Evolutionary conservation across 2,329 filamentous ascomycete species (phyloP).

Genomic region (Penicillium sp.): DNA sequence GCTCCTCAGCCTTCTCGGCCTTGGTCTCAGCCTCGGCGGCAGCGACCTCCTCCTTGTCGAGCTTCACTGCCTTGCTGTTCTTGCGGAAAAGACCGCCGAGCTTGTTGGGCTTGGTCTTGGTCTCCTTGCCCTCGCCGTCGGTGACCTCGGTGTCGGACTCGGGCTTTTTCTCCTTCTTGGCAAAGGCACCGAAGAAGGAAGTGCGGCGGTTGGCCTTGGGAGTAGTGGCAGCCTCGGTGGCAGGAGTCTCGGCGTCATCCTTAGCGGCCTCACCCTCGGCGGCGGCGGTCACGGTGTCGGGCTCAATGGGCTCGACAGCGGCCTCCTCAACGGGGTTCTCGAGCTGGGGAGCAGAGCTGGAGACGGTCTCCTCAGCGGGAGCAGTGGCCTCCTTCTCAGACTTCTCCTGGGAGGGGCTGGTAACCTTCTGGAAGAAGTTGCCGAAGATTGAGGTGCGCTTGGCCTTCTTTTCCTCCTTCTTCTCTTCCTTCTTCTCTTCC

Average conservation of each 20-base stretch:
- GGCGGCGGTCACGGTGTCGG: conserved; percentile 44
- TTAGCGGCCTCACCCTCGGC: conserved; percentile 36
- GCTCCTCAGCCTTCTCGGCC: conserved; percentile 28
- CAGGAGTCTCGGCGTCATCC: conserved; percentile 27
- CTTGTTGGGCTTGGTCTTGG: conserved; percentile 43
- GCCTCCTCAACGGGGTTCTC: conserved; percentile 43
- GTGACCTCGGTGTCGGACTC: conserved; percentile 47
- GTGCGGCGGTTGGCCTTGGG: conserved; percentile 49
- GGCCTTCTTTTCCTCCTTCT: conserved; percentile 49
- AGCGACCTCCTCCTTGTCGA: conserved; percentile 37
- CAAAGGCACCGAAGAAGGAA: conserved; percentile 53
- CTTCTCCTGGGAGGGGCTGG: conserved; percentile 45
- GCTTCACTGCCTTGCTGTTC: conserved; percentile 47
- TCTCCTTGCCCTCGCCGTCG: conserved; percentile 41
- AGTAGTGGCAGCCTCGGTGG: conserved; percentile 31
- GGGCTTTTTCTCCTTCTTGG: conserved; percentile 51
- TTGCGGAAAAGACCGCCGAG: conserved; percentile 48
- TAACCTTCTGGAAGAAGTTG: conserved; percentile 68
- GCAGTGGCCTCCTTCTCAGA: conserved; percentile 48
- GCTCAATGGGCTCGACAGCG: conserved; percentile 36
- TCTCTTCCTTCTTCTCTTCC: conserved; percentile 36
- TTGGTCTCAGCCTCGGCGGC: conserved; percentile 33
- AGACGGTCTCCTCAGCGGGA: conserved; percentile 45
- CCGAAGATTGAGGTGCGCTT: conserved; percentile 86
- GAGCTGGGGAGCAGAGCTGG: conserved; percentile 48